Evolutionary conservation across 2,329 filamentous ascomycete genomes (phyloP).

Genomic region (Colletotrichum sojae): DNA sequence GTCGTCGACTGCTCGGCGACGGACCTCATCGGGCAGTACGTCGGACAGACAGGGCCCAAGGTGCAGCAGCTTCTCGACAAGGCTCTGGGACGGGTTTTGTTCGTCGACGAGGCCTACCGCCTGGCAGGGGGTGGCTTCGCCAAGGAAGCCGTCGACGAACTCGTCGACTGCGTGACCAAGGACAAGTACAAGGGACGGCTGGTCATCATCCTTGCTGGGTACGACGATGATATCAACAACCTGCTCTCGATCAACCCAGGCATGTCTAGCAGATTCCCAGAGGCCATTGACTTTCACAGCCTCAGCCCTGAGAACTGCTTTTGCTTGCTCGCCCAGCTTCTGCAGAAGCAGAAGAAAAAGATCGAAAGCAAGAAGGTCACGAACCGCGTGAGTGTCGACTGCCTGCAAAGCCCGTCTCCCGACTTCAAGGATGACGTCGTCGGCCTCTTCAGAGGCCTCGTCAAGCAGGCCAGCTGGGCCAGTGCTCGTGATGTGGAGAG

Average conservation of each 20-base stretch:
- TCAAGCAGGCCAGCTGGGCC: slow-evolving; percentile 67
- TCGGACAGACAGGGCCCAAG: slow-evolving; percentile 80
- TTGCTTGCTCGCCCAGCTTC: slow-evolving; percentile 54
- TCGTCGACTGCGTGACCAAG: slow-evolving; percentile 68
- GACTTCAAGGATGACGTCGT: slow-evolving; percentile 45
- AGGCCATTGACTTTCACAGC: slow-evolving; percentile 69
- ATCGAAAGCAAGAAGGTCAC: slow-evolving; percentile 41
- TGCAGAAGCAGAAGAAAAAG: slow-evolving; percentile 48
- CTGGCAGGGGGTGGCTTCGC: slow-evolving; percentile 71
- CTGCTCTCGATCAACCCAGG: slow-evolving; percentile 74
- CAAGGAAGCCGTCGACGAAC: slow-evolving; percentile 68
- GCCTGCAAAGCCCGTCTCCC: slow-evolving; percentile 40
- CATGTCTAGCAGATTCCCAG: slow-evolving; percentile 75
- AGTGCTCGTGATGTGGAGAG: slow-evolving; percentile 74
- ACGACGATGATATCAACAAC: slow-evolving; percentile 75
- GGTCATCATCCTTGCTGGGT: slow-evolving; percentile 79
- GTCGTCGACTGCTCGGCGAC: slow-evolving; percentile 78
- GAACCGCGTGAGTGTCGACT: slow-evolving; percentile 46
- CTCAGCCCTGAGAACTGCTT: slow-evolving; percentile 61
- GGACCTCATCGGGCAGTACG: slow-evolving; percentile 77
- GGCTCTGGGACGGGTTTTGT: slow-evolving; percentile 75
- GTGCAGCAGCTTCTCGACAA: slow-evolving; percentile 72
- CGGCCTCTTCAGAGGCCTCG: slow-evolving; percentile 56
- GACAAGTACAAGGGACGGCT: slow-evolving; percentile 71
- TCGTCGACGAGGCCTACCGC: slow-evolving; percentile 81